These are phyloP conservation scores for Lentinula sp. DNA, from an alignment of 768 basidiomycete genomes.

Conservation along the genomic window DNA sequence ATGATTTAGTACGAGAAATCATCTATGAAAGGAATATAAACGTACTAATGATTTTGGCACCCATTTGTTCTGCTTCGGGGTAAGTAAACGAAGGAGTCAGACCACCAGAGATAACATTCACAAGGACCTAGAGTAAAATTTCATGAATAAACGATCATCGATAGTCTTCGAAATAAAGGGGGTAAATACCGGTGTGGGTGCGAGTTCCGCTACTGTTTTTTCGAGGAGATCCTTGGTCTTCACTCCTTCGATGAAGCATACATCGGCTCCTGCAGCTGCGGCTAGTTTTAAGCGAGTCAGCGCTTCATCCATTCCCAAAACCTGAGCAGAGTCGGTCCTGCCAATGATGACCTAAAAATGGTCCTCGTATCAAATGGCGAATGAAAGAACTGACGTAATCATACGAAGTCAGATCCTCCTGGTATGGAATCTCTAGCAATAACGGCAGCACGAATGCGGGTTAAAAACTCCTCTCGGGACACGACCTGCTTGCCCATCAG, in stretches of 20 bases:
- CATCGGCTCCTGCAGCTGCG: slow-evolving; percentile 69
- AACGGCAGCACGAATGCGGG: slow-evolving; percentile 72
- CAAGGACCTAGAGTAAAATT: slow-evolving; percentile 42
- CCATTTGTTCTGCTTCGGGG: slow-evolving; percentile 60
- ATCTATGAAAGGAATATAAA: slow-evolving; percentile 2
- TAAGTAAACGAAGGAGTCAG: slow-evolving; percentile 70
- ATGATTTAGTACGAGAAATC: neutral
- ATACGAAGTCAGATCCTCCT: slow-evolving; percentile 68
- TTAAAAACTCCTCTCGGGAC: slow-evolving; percentile 69
- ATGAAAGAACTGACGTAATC: slow-evolving; percentile 9
- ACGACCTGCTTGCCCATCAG: slow-evolving; percentile 79
- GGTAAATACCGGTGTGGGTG: slow-evolving; percentile 57
- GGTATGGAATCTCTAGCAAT: slow-evolving; percentile 72
- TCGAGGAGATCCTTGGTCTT: slow-evolving; percentile 60
- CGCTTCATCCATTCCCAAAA: slow-evolving; percentile 76
- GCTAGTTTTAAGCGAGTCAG: slow-evolving; percentile 60
- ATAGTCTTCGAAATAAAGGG: neutral
- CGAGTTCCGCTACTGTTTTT: slow-evolving; percentile 58
- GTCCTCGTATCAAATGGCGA: neutral
- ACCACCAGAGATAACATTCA: slow-evolving; percentile 77
- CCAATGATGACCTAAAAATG: slow-evolving; percentile 56
- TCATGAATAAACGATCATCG: neutral
- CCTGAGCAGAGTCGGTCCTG: slow-evolving; percentile 74
- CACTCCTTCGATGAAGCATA: slow-evolving; percentile 80
- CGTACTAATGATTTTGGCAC: slow-evolving; percentile 76